Percentiles rank a stretch among this genome's conserved stretches.
Evolutionary conservation across 768 basidiomycete species (phyloP).

Genomic region (Kwoniella bestiolae): DNA sequence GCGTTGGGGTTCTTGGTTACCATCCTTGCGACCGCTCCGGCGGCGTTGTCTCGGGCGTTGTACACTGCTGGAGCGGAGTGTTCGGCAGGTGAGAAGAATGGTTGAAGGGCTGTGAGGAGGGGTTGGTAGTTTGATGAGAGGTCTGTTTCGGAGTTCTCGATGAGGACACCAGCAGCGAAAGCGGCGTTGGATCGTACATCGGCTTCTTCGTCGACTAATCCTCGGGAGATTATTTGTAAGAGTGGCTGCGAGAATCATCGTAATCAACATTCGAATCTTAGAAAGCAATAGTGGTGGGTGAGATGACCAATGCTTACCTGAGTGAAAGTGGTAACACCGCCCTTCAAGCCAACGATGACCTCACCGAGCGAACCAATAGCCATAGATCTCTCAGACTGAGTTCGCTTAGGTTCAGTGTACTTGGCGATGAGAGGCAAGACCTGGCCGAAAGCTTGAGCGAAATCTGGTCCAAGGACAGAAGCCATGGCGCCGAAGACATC

Average conservation of each 20-base stretch:
- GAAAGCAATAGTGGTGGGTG: background rate
- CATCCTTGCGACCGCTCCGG: slow-evolving; percentile 86
- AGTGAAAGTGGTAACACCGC: slow-evolving; percentile 80
- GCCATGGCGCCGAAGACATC: slow-evolving; percentile 92
- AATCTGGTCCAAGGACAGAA: slow-evolving; percentile 80
- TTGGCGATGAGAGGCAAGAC: slow-evolving; percentile 89
- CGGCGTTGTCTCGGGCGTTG: slow-evolving; percentile 96
- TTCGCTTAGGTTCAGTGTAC: slow-evolving; percentile 87
- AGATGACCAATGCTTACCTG: slow-evolving; percentile 51
- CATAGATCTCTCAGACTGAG: slow-evolving; percentile 87
- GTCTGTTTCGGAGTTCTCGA: slow-evolving; percentile 82
- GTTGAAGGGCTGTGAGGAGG: slow-evolving; percentile 77
- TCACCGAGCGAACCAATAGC: slow-evolving; percentile 93
- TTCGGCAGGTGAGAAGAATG: slow-evolving; percentile 72
- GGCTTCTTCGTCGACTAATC: slow-evolving; percentile 79
- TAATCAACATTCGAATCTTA: background rate
- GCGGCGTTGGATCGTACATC: slow-evolving; percentile 97
- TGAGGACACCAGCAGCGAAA: slow-evolving; percentile 87
- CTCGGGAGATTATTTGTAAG: slow-evolving; percentile 80
- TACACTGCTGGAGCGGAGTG: slow-evolving; percentile 69
- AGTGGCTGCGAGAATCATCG: slow-evolving; percentile 60
- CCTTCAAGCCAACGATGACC: slow-evolving; percentile 90
- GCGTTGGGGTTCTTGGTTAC: slow-evolving; percentile 77
- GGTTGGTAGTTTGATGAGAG: slow-evolving; percentile 77
- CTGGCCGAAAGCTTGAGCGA: slow-evolving; percentile 75